Evolutionary conservation across 139 green algal species (phyloP), one percentile per base, ranked within the genome.

Genomic region (Chlorella sp.): DNA sequence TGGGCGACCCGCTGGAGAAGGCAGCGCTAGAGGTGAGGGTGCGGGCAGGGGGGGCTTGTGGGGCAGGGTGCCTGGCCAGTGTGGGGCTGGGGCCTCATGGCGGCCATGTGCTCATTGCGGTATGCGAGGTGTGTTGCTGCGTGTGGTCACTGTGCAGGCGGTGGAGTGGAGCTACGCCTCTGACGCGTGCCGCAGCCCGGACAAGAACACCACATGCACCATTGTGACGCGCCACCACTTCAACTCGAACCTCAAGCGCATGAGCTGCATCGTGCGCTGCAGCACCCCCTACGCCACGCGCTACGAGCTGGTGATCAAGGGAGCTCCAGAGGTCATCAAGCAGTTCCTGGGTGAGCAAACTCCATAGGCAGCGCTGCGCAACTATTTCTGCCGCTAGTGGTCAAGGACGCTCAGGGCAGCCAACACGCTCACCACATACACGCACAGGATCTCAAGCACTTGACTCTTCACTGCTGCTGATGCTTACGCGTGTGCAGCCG

Each of bases 201-300:
- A 78, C 73, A 74, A 67, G 36, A 80, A 83, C 31, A 82, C 74
- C 2, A 73, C 62, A 3, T 68, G 75, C 26, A 83, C 81, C 5
- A 91, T 98, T 35, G 49, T 93, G 59, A 84, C 91, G 67, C 86
- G 94, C 73, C 88, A 89, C 83, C 91, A 97, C 82, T 98, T 98
- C 88, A 89, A 77, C 50, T 93, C 89, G 23, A 80, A 86, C 29
- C 87, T 98, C 24, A 94, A 96, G 79, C 91, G 94, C 77, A 98
- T 98, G 94, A 74, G 85, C 14, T 84, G 83, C 1, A 62, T 97
- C 1, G 86, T 93, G 24, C 70, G 75, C n/a, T n/a, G n/a, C n/a
- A n/a, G n/a, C n/a, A 32, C 60, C 17, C 24, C 23, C 0, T 6
- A 26, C 24, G 30, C 65, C 10, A 31, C 36, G 1, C 1, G 71